Base-by-base conservation (phyloP, 176 grass and related monocot genomes). In the Puccinellia tenuiflora region DNA sequence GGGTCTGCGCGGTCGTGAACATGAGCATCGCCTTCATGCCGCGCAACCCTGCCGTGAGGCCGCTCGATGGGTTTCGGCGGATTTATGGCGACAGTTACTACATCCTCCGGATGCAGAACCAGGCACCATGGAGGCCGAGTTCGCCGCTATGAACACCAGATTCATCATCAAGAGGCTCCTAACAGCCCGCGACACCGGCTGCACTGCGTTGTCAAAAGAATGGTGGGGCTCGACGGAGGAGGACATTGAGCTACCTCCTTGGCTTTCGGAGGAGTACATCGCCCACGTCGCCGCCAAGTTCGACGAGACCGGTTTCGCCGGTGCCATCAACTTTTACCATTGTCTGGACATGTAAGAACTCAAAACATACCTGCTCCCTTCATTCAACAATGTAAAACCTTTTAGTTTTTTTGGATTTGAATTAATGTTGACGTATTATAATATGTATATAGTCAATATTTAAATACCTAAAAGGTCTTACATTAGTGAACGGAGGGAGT, bases 271-370 rank as follows among this genome's bases (percentile, higher is more conserved):
- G 53, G 91, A 94, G n/a, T 86, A 90, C 53, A 29, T 94, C 22
- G 26, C 59, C 1, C 53, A 80, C 15, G 85, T 88, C 60, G 82
- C 88, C 11, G 57, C 62, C 47, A 94, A 88, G 66, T 86, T 94
- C 38, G 48, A 79, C 34, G 39, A 91, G 77, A 85, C 92, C 8
- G 85, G 92, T 6, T 90, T 90, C 31, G 34, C 88, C 0, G 92
- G 88, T 12, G 86, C 78, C 62, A 72, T 91, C 22, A 91, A 94
- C 68, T 91, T 77, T 25, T 86, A 84, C 87, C 92, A 86, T 9
- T 94, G 88, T 75, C 38, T 94, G 20, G 79, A 94, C 40, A 73
- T 90, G 88, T 94, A 86, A 79, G 90, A 64, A 31, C 40, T 42
- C 9, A 9, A 42, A 42, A 42, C 40, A 42, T n/a, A n/a, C n/a